Base-by-base conservation (phyloP, 2,329 filamentous ascomycete genomes). In the Colletotrichum somersetense region DNA sequence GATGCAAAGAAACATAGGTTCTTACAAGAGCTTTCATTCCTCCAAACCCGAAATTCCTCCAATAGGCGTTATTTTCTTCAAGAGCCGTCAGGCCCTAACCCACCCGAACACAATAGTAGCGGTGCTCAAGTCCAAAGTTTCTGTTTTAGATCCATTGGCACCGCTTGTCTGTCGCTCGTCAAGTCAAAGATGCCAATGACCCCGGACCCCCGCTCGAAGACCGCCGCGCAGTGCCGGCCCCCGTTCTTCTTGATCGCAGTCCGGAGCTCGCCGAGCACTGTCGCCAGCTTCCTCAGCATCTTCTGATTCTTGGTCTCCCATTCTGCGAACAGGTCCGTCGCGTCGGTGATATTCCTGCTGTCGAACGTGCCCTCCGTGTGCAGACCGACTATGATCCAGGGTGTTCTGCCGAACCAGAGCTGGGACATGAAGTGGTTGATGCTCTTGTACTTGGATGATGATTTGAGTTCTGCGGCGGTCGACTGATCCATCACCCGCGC, bases 341-440 rank as follows among this genome's bases (percentile, higher is more conserved):
- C 20, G 23, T 18, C 10, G 7, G 62, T 62, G 16, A 75, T 55
- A 0, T 40, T 62, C 2, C 73, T 71, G 5, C 67, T 12, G 18
- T 62, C 5, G 26, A 77, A 76, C 1, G 55, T 62, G 5, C 77
- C 77, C 0, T 75, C 8, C 1, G 4, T 16, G 62, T 79, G 77
- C 0, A 48, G 26, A 10, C 75, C 77, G 0, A 52, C 62, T 11
- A 79, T 77, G 3, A 80, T 62, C 44, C 74, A 76, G 0, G 73
- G 73, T 5, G 77, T 78, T 6, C 78, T 75, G 6, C 78, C 77
- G 33, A 79, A 77, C 78, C 78, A 80, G 10, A 78, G 74, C 67
- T 79, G 77, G 0, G 76, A 71, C 0, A 79, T 35, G 30, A 5
- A 67, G 6, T n/a, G 1, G 5, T 26, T 30, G 14, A 1, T 52